Base-by-base conservation (phyloP, 129 eudicot genomes). In the Chrysanthemum makinoi region DNA sequence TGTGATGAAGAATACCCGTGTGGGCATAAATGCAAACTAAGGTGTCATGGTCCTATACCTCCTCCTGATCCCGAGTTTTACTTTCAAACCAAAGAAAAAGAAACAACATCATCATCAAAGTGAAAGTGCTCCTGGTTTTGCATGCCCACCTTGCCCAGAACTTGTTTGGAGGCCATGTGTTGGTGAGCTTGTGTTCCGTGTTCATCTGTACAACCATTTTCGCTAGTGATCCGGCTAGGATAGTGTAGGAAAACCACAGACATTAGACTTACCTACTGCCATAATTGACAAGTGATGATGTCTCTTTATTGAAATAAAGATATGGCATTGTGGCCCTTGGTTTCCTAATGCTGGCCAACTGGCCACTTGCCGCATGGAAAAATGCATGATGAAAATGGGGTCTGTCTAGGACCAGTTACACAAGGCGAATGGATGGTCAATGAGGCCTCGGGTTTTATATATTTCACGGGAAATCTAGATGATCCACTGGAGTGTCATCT, bases 361-460 rank as follows among this genome's bases (percentile, higher is more conserved):
- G 20, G 20, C 20, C 20, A 20, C 20, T 20, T 20, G 20, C 20
- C 20, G 20, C 20, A 20, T 1, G 20, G 20, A 20, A 20, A 20
- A 20, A 20, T 95, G 81, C 84, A 95, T 46, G 96, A 88, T 61
- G 63, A 80, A 15, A 75, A 74, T 43, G 97, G n/a, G n/a, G n/a
- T n/a, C n/a, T n/a, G n/a, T n/a, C n/a, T n/a, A n/a, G n/a, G n/a
- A n/a, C n/a, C n/a, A n/a, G n/a, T 95, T 19, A 95, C 99, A 19
- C 85, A 84, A 77, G 99, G 99, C 75, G 94, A 90, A 70, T 95
- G 97, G 99, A 90, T 95, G 91, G 95, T 90, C 47, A 90, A 95
- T 68, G 99, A 95, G 82, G 94, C 88, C 50, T 66, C 91, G 3
- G 96, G 94, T 20, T 72, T 80, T 20, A 69, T 95, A 51, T 95